Percentiles rank a stretch among this genome's conserved stretches.
These are phyloP conservation scores for Chaetothyriales sp. DNA, from an alignment of 2,329 filamentous ascomycete genomes.

Conservation along the genomic window DNA sequence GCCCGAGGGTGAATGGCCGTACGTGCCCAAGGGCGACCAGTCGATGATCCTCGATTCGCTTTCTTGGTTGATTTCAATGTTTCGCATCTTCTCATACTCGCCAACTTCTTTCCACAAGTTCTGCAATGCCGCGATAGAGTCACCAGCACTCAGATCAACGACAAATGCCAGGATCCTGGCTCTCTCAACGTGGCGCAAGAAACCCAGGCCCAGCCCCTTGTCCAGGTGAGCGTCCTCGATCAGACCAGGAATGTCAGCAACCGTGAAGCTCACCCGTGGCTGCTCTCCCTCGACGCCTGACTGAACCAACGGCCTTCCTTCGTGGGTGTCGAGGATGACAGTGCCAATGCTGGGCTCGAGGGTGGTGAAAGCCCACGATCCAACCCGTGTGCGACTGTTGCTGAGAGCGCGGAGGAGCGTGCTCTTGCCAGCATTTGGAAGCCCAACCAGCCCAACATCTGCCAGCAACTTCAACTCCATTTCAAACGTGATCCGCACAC, in stretches of 20 bases:
- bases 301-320: conserved; percentile 52
- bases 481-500: conserved; percentile 64
- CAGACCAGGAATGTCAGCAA: conserved; percentile 90
- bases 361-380: conserved; percentile 94
- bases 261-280: conserved; percentile 66
- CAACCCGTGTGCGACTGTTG: conserved; percentile 76
- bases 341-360: conserved; percentile 91
- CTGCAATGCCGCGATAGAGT: conserved; percentile 66
- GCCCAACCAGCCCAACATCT: conserved; percentile 83
- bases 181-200: conserved; percentile 86
- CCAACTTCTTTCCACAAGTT: conserved; percentile 82
- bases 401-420: conserved; percentile 78
- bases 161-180: conserved; percentile 90
- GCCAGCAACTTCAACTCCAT: conserved; percentile 90
- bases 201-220: conserved; percentile 77
- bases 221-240: conserved; percentile 89
- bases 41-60: conserved; percentile 44
- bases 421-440: conserved; percentile 93
- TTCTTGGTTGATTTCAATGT: conserved; percentile 54
- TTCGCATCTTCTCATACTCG: conserved; percentile 70
- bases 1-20: conserved; percentile 4
- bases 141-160: conserved; percentile 65
- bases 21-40: conserved; percentile 28
- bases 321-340: conserved; percentile 78
- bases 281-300: conserved; percentile 34